Evolutionary conservation across 2,329 filamentous ascomycete genomes (phyloP).

Genomic region (Penicillium nordicum): DNA sequence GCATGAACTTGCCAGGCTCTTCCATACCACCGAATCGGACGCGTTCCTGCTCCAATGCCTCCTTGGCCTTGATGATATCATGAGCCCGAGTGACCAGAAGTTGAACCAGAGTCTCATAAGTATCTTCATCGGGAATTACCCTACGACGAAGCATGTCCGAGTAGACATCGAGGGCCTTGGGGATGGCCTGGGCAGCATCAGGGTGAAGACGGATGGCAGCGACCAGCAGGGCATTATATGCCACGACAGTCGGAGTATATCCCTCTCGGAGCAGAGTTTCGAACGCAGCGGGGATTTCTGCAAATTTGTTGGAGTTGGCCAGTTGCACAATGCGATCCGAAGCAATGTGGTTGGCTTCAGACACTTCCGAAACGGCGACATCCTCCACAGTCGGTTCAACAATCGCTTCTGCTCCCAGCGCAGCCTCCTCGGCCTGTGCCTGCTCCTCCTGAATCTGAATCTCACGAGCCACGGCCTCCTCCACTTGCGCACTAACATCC

Average conservation of each 20-base stretch:
- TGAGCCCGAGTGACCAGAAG: slow-evolving; percentile 77
- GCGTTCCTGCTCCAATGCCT: slow-evolving; percentile 74
- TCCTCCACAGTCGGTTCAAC: slow-evolving; percentile 30
- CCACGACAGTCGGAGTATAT: slow-evolving; percentile 72
- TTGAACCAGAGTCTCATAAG: slow-evolving; percentile 82
- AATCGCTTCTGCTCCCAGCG: slow-evolving; percentile 30
- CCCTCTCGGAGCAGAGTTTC: slow-evolving; percentile 83
- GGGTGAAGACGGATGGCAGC: slow-evolving; percentile 79
- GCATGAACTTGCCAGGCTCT: slow-evolving; percentile 79
- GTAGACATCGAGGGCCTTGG: slow-evolving; percentile 91
- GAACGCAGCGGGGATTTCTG: slow-evolving; percentile 85
- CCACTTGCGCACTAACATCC: slow-evolving; percentile 68
- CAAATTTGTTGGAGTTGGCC: slow-evolving; percentile 68
- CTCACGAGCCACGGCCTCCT: slow-evolving; percentile 79
- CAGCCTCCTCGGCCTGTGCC: slow-evolving; percentile 41
- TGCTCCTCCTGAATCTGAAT: slow-evolving; percentile 60
- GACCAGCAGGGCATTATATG: slow-evolving; percentile 88
- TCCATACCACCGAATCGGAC: slow-evolving; percentile 80
- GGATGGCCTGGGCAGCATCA: slow-evolving; percentile 77
- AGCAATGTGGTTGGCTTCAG: slow-evolving; percentile 65
- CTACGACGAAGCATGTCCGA: slow-evolving; percentile 90
- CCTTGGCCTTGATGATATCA: slow-evolving; percentile 71
- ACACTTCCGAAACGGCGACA: slow-evolving; percentile 41
- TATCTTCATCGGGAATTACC: slow-evolving; percentile 75
- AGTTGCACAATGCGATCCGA: slow-evolving; percentile 76